Evolutionary conservation across 1,284 basidiomycete genomes (phyloP).

Genomic region (Ceratobasidium sp.): DNA sequence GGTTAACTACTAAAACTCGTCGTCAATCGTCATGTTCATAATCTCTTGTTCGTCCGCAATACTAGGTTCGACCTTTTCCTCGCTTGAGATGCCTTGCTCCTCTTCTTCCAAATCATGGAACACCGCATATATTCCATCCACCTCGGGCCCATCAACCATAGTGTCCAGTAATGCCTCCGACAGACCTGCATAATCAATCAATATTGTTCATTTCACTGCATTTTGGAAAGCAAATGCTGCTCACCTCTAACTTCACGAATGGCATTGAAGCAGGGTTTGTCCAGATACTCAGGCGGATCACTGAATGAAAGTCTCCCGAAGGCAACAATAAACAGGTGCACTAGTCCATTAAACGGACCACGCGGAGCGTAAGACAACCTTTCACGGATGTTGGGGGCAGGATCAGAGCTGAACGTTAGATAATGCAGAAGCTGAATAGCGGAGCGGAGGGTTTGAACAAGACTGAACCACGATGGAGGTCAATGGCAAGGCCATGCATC

Average conservation of each 20-base stretch:
- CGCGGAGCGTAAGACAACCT: slow-evolving; percentile 64
- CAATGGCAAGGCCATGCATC: slow-evolving; percentile 3
- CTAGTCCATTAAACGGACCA: slow-evolving; percentile 70
- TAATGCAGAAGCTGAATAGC: slow-evolving; percentile 68
- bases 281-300: slow-evolving; percentile 70
- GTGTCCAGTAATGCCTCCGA: slow-evolving; percentile 74
- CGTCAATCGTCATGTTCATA: slow-evolving; percentile 42
- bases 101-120: slow-evolving; percentile 65
- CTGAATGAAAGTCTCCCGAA: slow-evolving; percentile 80
- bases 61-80: slow-evolving; percentile 46
- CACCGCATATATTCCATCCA: slow-evolving; percentile 74
- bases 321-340: slow-evolving; percentile 78
- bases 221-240: not conserved
- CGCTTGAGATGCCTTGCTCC: slow-evolving; percentile 52
- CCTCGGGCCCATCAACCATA: slow-evolving; percentile 79
- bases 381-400: slow-evolving; percentile 61
- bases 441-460: slow-evolving; percentile 62
- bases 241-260: slow-evolving; percentile 25
- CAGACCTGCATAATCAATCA: slow-evolving; percentile 59
- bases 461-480: slow-evolving; percentile 55
- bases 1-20: slow-evolving; percentile 37
- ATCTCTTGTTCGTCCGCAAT: slow-evolving; percentile 46
- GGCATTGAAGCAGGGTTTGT: slow-evolving; percentile 1
- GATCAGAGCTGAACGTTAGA: slow-evolving; percentile 63
- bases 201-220: not conserved